Base-by-base conservation (phyloP, 345 rosid genomes). In the Hibiscus syriacus region DNA sequence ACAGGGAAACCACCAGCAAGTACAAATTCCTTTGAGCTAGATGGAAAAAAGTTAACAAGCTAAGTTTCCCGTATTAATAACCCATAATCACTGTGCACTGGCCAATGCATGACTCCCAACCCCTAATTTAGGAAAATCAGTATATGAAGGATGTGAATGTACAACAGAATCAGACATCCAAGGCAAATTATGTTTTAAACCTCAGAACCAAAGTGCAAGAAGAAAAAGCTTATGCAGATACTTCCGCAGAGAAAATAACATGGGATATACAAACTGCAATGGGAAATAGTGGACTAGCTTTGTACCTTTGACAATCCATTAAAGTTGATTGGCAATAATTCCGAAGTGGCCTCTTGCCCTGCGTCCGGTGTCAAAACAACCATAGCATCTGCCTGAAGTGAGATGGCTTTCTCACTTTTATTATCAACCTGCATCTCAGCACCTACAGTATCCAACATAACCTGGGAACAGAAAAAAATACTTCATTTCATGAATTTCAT, bases 381-480 rank as follows among this genome's bases (percentile, higher is more conserved):
- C 62, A 69, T 56, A 22, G 73, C 99, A 80, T 91, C 89, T n/a
- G 86, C 92, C 85, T 76, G 65, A 46, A 94, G 90, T n/a, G 92
- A 77, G 72, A 94, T 94, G 54, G 97, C 48, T 62, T 79, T 85
- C 84, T 85, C 97, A 57, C 76, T 75, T 67, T 82, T 91, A 74
- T 94, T 94, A 74, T 85, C 74, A 39, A 94, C 99, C 87, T 89
- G 99, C 76, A 94, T 65, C 79, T 94, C 99, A 12, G 99, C 80
- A 38, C 99, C 99, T 26, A 94, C 99, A 0, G 97, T 89, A 67
- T 94, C 99, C 76, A 94, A 79, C 99, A 94, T 91, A 77, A 94
- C 97, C 99, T 94, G 73, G 66, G 14, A 65, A 52, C 70, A 66
- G 14, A 65, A 53, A 63, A n/a, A 41, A 63, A 16, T 43, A 43